Evolutionary conservation across 108 stramenopile species (phyloP).

Genomic region (Cyclotella sp.): DNA sequence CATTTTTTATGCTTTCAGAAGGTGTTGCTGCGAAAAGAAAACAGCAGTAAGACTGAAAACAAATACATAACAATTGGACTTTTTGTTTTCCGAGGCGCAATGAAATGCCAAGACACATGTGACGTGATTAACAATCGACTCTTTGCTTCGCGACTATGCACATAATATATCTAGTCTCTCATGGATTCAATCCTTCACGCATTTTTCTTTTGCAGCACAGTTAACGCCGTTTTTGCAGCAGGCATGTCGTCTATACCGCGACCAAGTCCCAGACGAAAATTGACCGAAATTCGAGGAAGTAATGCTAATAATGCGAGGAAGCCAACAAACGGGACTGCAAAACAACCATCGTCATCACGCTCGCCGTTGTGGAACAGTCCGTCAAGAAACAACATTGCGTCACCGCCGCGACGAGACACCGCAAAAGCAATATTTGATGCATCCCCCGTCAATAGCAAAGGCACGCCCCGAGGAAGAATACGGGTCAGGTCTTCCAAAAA

Average conservation of each 20-base stretch:
- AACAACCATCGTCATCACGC: not conserved
- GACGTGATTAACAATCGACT: not conserved
- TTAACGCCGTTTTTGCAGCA: not conserved
- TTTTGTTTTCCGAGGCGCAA: no score
- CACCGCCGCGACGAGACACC: not conserved
- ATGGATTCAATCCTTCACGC: conserved; percentile 1
- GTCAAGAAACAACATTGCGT: not conserved
- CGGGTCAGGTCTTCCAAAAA: not conserved
- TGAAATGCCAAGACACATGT: no score
- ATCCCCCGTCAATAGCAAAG: not conserved
- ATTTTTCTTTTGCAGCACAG: not conserved
- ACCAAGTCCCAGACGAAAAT: conserved; percentile 8
- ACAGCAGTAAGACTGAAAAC: no score
- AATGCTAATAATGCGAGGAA: not conserved
- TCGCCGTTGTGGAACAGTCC: conserved; percentile 6
- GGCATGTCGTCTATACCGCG: not conserved
- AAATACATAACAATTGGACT: no score
- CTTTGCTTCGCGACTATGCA: not conserved
- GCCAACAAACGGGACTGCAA: not conserved
- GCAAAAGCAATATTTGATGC: conserved; percentile 1
- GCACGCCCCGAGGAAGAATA: not conserved
- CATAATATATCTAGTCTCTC: not conserved
- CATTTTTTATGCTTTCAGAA: no score
- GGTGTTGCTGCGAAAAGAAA: no score
- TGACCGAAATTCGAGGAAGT: not conserved